These are phyloP conservation scores for Candida sp. DNA, from an alignment of 1,139 yeast species.

Conservation along the genomic window DNA sequence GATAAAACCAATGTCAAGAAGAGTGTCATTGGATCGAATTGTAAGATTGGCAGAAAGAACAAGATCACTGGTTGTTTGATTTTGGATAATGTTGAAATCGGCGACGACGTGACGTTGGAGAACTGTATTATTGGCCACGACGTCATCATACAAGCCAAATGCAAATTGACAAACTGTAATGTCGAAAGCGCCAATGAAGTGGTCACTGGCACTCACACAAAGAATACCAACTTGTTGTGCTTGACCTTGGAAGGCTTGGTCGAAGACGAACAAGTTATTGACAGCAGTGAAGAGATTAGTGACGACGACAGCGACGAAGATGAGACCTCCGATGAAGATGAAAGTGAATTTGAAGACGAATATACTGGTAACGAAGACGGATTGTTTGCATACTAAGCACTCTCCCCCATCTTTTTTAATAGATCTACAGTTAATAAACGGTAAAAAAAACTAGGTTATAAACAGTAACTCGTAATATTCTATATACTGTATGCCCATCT, in stretches of 20 bases:
- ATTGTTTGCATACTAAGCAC: conserved; percentile 38
- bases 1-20: conserved; percentile 85
- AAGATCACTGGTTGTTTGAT: conserved; percentile 87
- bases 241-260: conserved; percentile 60
- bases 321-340: conserved; percentile 36
- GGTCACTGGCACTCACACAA: conserved; percentile 61
- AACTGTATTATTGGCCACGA: conserved; percentile 85
- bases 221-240: conserved; percentile 83
- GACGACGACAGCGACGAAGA: conserved; percentile 41
- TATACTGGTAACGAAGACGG: conserved; percentile 56
- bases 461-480: background rate
- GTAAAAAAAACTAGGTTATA: background rate
- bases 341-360: conserved; percentile 38
- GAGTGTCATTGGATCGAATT: conserved; percentile 78
- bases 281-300: conserved; percentile 35
- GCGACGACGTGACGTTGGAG: conserved; percentile 86
- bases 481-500: conserved; percentile 1
- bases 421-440: background rate
- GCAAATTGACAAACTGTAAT: conserved; percentile 74
- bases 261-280: conserved; percentile 41
- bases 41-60: conserved; percentile 84
- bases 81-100: conserved; percentile 71
- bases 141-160: conserved; percentile 63
- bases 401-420: background rate
- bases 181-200: conserved; percentile 83